These are phyloP conservation scores for Yamadazyma diospyri DNA, from an alignment of 1,139 yeast species.

Conservation along the genomic window DNA sequence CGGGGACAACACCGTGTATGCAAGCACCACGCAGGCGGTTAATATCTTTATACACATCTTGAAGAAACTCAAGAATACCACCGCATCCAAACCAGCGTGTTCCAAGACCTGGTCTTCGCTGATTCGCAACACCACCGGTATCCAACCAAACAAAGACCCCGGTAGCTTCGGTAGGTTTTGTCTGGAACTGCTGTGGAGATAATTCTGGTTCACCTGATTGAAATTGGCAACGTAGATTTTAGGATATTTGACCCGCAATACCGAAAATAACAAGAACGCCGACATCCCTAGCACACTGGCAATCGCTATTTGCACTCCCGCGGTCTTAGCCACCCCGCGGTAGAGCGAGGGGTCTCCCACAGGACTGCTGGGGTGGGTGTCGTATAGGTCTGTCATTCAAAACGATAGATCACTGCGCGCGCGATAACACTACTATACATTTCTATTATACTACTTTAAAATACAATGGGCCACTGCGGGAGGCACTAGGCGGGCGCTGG, in stretches of 20 bases:
- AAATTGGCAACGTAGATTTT: slow-evolving; percentile 63
- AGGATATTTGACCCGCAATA: slow-evolving; percentile 64
- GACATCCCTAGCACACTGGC: slow-evolving; percentile 61
- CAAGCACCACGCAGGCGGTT: slow-evolving; percentile 55
- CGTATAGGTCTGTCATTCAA: slow-evolving; percentile 1
- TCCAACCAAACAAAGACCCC: slow-evolving; percentile 71
- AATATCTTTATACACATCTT: slow-evolving; percentile 69
- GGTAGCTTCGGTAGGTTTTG: slow-evolving; percentile 38
- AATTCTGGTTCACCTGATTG: slow-evolving; percentile 38
- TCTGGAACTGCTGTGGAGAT: slow-evolving; percentile 42
- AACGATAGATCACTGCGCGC: no score
- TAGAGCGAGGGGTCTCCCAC: slow-evolving; percentile 16
- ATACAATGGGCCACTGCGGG: no score
- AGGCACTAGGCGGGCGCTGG: no score
- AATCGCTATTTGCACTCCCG: slow-evolving; percentile 52
- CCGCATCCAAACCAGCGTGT: slow-evolving; percentile 92
- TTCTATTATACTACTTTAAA: background rate
- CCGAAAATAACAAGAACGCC: slow-evolving; percentile 63
- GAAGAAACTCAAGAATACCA: slow-evolving; percentile 74
- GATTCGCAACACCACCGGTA: slow-evolving; percentile 59
- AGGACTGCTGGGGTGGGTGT: slow-evolving; percentile 10
- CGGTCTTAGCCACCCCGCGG: slow-evolving; percentile 34
- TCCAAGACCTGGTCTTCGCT: slow-evolving; percentile 76
- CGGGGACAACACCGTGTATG: slow-evolving; percentile 68
- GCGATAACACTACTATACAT: no score